Evolutionary conservation across 75 land plant genomes (phyloP), one percentile per base, ranked within the genome.

Genomic region (Isoetes taiwanensis): DNA sequence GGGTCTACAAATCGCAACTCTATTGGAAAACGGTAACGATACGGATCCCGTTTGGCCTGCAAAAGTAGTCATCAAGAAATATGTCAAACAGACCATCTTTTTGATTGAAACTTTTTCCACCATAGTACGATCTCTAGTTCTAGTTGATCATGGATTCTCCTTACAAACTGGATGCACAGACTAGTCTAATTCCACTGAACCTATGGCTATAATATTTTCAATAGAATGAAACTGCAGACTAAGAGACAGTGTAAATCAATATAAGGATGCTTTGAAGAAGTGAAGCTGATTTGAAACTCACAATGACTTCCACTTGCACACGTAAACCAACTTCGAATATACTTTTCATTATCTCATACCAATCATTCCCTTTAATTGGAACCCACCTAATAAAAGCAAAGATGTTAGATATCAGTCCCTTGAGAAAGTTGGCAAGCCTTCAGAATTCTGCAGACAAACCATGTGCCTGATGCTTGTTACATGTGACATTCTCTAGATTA

Each of bases 31-130:
- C 99, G 86, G 61, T 73, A 94, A n/a, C 99, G 84, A 54, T 80
- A 94, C 30, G 99, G 99, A 78, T 94, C 96, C 66, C 99, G 57
- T 39, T 94, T 94, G 43, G 99, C 99, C 99, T 94, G 90, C 72
- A 75, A 57, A 70, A 64, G 17, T 17, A 19, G 21, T 19, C 3
- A 31, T 34, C 19, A 37, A 8, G 32, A 10, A n/a, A n/a, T n/a
- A n/a, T n/a, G n/a, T n/a, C n/a, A n/a, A n/a, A n/a, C n/a, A n/a
- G n/a, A n/a, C n/a, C n/a, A n/a, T n/a, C n/a, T n/a, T n/a, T n/a
- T n/a, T n/a, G n/a, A n/a, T n/a, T n/a, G n/a, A n/a, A n/a, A n/a
- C n/a, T n/a, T n/a, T n/a, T n/a, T n/a, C n/a, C n/a, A n/a, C n/a
- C n/a, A n/a, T n/a, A n/a, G n/a, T n/a, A n/a, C n/a, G n/a, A n/a